Percentiles rank a stretch among this genome's conserved stretches.
Conservation (phyloP, 495 filamentous ascomycete genomes). For the Wilcoxina mikolae region DNA sequence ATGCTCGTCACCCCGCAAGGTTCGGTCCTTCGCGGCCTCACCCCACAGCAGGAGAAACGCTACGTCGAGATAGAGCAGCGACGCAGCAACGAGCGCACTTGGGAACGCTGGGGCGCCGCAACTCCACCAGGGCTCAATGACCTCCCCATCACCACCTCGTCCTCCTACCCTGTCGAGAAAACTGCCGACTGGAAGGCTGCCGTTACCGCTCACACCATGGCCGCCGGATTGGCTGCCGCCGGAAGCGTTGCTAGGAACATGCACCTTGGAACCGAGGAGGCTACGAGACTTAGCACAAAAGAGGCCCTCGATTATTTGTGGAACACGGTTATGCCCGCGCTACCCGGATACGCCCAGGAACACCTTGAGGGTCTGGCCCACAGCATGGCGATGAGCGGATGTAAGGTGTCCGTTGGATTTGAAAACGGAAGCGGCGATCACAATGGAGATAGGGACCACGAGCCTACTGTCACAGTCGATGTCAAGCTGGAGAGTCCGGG, state of each 20-base stretch:
- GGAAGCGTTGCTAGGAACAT: neutral
- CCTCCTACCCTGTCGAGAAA: no score
- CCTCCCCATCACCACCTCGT: neutral
- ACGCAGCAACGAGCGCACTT: slow-evolving; percentile 29
- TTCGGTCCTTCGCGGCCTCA: slow-evolving; percentile 60
- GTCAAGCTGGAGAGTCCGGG: slow-evolving; percentile 19
- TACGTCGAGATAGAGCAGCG: slow-evolving; percentile 57
- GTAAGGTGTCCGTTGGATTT: neutral
- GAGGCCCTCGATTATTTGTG: slow-evolving; percentile 1
- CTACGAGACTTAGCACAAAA: neutral
- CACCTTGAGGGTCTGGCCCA: neutral
- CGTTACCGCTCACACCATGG: slow-evolving; percentile 2
- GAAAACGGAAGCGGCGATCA: slow-evolving; percentile 7
- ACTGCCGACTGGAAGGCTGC: slow-evolving; percentile 23
- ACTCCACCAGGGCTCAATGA: no score
- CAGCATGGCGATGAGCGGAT: neutral
- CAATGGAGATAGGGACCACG: slow-evolving; percentile 17
- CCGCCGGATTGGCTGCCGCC: neutral
- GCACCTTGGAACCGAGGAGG: neutral
- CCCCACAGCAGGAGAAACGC: slow-evolving; percentile 56
- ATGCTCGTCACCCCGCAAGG: slow-evolving; percentile 67
- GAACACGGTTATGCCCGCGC: slow-evolving; percentile 1
- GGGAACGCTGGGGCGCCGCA: no score
- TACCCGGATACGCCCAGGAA: neutral
- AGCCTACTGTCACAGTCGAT: slow-evolving; percentile 12